phyloP scores from a whole-genome alignment of 139 green algal genomes.

The Tetraselmis striata region DNA sequence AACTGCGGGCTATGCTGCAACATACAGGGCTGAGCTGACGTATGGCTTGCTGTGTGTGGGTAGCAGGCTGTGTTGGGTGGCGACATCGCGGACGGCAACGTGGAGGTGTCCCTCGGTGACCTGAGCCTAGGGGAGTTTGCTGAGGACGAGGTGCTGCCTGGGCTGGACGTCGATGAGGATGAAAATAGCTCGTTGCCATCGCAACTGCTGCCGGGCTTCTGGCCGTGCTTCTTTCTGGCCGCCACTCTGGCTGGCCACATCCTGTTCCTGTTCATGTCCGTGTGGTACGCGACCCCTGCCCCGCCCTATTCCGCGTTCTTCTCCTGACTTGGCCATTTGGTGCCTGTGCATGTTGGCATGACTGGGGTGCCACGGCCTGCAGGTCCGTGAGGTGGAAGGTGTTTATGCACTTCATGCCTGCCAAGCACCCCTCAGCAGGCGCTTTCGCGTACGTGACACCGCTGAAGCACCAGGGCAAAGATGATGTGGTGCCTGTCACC shows the following conservation, averaged over 20 bases:
- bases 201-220: slow-evolving; percentile 19
- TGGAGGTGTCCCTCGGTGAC: background rate
- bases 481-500: slow-evolving; percentile 14
- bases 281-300: background rate
- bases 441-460: slow-evolving; percentile 10
- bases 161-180: background rate
- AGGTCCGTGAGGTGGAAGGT: slow-evolving; percentile 17
- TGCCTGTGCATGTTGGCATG: too few species aligned
- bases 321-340: too few species aligned
- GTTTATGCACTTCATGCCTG: slow-evolving; percentile 7
- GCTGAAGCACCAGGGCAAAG: slow-evolving; percentile 17
- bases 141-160: background rate
- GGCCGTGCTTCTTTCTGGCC: slow-evolving; percentile 6
- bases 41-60: too few species aligned
- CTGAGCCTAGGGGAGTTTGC: background rate
- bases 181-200: slow-evolving; percentile 4
- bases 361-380: too few species aligned
- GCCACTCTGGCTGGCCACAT: slow-evolving; percentile 11
- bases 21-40: too few species aligned
- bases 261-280: slow-evolving; percentile 12
- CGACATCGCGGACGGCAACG: background rate
- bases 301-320: too few species aligned
- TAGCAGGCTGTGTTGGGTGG: too few species aligned
- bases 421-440: background rate
- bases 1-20: too few species aligned